A percentile compares a stretch with the other conserved stretches of the same genome.
phyloP scores from a whole-genome alignment of 169 alveolate genomes.

The Plasmodium malariae region DNA sequence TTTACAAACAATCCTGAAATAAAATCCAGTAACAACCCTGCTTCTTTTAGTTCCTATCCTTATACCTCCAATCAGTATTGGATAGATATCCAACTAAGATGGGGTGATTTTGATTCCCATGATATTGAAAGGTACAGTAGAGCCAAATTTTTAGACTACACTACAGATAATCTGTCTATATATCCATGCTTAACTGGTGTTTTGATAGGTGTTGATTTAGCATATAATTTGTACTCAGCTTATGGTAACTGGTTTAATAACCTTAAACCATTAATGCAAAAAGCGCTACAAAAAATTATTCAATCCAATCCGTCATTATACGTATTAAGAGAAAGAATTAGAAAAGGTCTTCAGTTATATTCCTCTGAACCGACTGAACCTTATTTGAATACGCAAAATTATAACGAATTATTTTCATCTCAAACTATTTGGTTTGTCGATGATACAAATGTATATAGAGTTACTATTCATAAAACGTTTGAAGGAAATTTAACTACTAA shows the following conservation, averaged over 20 bases:
- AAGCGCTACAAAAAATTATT: conserved; percentile 99
- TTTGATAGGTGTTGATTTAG: conserved; percentile 98
- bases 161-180: conserved; percentile 98
- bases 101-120: conserved; percentile 99
- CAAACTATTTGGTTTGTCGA: conserved; percentile 99
- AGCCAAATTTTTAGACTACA: conserved; percentile 99
- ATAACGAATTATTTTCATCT: conserved; percentile 98
- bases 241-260: conserved; percentile 99
- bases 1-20: conserved; percentile 90
- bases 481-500: conserved; percentile 99
- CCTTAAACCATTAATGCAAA: conserved; percentile 94
- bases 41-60: conserved; percentile 55
- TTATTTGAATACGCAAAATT: conserved; percentile 97
- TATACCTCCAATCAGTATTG: conserved; percentile 92
- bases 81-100: conserved; percentile 99
- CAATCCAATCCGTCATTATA: conserved; percentile 99
- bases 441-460: conserved; percentile 99
- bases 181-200: conserved; percentile 99
- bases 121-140: conserved; percentile 99
- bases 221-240: conserved; percentile 99
- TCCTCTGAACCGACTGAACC: conserved; percentile 99
- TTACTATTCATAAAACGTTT: conserved; percentile 99
- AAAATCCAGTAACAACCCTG: conserved; percentile 67
- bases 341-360: conserved; percentile 99
- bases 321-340: conserved; percentile 99